A percentile compares a stretch with the other conserved stretches of the same genome.
These are phyloP conservation scores for Gracilaria caudata DNA, from an alignment of 23 red algal genomes.

Conservation along the genomic window DNA sequence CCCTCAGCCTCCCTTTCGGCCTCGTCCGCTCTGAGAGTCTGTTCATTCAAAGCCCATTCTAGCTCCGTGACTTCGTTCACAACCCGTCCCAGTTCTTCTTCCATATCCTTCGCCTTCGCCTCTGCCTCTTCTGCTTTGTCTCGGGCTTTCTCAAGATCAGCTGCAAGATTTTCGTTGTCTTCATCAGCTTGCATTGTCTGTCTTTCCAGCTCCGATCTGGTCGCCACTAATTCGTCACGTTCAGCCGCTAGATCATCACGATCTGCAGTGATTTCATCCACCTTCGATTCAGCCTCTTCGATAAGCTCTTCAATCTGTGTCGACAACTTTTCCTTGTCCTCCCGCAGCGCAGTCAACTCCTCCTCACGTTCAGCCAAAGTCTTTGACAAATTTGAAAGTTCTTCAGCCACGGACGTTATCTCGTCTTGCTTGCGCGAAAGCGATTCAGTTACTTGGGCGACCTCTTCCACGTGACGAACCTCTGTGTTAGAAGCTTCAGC, in stretches of 20 bases:
- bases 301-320: background rate
- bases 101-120: constrained; percentile 28
- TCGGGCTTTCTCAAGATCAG: constrained; percentile 40
- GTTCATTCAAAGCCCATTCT: constrained; percentile 62
- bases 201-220: constrained; percentile 24
- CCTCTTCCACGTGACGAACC: background rate
- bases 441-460: background rate
- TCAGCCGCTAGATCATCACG: constrained; percentile 17
- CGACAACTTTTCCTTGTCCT: constrained; percentile 3
- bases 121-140: constrained; percentile 30
- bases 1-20: constrained; percentile 53
- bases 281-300: constrained; percentile 9
- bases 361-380: constrained; percentile 5
- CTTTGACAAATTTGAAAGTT: background rate
- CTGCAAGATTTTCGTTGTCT: constrained; percentile 19
- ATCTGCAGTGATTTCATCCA: constrained; percentile 1
- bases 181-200: constrained; percentile 47
- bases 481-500: background rate
- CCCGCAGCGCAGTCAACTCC: background rate
- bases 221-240: constrained; percentile 33
- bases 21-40: constrained; percentile 59
- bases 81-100: constrained; percentile 40
- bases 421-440: background rate
- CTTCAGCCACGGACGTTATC: background rate
- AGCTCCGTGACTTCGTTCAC: constrained; percentile 39